Conservation (phyloP, 2,329 filamentous ascomycete species). For the Ophiostoma himal-ulmi region DNA sequence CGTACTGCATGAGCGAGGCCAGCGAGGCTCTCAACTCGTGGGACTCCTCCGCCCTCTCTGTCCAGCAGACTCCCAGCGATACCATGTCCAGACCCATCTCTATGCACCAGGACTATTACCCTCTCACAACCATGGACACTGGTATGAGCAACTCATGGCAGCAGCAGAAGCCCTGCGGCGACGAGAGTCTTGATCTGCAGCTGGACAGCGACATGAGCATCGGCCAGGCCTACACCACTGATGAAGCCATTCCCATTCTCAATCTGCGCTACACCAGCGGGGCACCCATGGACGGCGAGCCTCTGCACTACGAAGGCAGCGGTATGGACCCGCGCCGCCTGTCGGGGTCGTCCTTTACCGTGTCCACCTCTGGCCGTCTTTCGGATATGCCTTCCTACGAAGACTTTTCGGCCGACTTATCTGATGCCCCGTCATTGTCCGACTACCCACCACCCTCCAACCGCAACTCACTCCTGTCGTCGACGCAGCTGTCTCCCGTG, state of each 20-base stretch:
- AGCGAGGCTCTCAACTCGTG: conserved; percentile 50
- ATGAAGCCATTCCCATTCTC: conserved; percentile 58
- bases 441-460: conserved; percentile 63
- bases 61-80: conserved; percentile 48
- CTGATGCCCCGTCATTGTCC: conserved; percentile 62
- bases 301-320: conserved; percentile 45
- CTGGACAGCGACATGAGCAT: conserved; percentile 55
- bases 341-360: conserved; percentile 67
- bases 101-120: conserved; percentile 54
- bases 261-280: conserved; percentile 48
- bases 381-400: conserved; percentile 67
- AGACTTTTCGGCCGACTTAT: conserved; percentile 60
- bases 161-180: conserved; percentile 50
- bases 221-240: conserved; percentile 56
- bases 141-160: conserved; percentile 41
- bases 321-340: conserved; percentile 55
- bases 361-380: conserved; percentile 60
- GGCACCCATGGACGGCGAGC: conserved; percentile 42
- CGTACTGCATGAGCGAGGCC: conserved; percentile 52
- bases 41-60: conserved; percentile 50
- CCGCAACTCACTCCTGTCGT: conserved; percentile 63
- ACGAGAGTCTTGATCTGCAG: conserved; percentile 47
- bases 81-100: conserved; percentile 49
- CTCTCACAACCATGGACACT: conserved; percentile 44
- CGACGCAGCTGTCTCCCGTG: conserved; percentile 65